phyloP scores from a whole-genome alignment of 2,329 filamentous ascomycete genomes.

The Penicillium verrucosum region DNA sequence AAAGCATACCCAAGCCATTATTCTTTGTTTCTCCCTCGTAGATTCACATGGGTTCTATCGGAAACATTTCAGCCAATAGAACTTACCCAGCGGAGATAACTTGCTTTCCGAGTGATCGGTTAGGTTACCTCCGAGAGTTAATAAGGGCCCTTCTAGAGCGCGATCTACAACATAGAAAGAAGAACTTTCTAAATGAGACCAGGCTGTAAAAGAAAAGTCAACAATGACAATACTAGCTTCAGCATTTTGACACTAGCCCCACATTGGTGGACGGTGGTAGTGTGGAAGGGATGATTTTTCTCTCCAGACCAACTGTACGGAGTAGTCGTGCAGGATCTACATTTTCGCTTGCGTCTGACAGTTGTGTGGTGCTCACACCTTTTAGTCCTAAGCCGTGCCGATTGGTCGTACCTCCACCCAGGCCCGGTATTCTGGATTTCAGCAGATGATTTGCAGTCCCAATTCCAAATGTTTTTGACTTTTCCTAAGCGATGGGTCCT shows the following conservation, averaged over 20 bases:
- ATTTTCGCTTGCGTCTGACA: constrained; percentile 5
- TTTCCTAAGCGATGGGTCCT: not conserved
- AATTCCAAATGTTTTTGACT: constrained; percentile 7
- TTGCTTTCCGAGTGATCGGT: constrained; percentile 13
- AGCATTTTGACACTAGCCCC: not conserved
- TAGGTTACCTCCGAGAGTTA: not conserved
- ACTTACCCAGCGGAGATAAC: constrained; percentile 56
- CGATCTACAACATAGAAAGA: not conserved
- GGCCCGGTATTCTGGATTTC: not conserved
- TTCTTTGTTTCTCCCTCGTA: not conserved
- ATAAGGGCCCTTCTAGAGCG: not conserved
- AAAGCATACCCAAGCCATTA: not conserved
- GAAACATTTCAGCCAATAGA: constrained; percentile 75
- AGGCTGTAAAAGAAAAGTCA: not conserved
- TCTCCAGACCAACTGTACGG: not conserved
- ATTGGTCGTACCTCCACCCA: not conserved
- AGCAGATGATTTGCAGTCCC: not conserved
- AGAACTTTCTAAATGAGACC: not conserved
- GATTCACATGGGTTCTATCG: constrained; percentile 27
- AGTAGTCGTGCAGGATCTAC: constrained; percentile 6
- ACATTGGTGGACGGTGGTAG: not conserved
- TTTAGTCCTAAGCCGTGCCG: not conserved
- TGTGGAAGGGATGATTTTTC: not conserved
- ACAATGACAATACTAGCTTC: not conserved
- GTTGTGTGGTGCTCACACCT: not conserved